Evolutionary conservation across 768 basidiomycete genomes (phyloP), one percentile per base, ranked within the genome.

Genomic region (Leucocoprinus sp.): DNA sequence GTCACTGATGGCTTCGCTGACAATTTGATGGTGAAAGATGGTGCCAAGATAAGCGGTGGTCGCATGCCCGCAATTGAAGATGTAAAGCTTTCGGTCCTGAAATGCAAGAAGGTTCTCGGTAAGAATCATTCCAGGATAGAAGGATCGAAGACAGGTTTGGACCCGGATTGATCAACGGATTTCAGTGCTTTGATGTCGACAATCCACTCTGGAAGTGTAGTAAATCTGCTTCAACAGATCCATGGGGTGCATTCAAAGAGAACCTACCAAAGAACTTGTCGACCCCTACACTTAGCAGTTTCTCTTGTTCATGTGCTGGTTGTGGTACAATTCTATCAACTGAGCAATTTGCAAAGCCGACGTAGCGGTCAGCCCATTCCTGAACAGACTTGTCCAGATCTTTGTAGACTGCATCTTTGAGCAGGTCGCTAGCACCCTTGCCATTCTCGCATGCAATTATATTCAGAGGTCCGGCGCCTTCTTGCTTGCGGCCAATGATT

Each of bases 291-390:
- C 29, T 40, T n/a, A 47, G 15, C 18, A 15, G 11, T 11, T 47
- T 39, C 29, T 23, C 31, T 23, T 47, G 45, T 15, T 47, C 45
- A 2, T 37, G 36, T 11, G 40, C 31, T 3, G 45, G 45, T 18
- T 18, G 21, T 5, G 45, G 45, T 2, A 47, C 45, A 4, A 47
- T 47, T 9, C 45, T 47, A 23, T 47, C 45, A 4, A 47, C 45
- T 3, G 45, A 47, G 15, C 45, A 47, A n/a, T 47, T 34, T 5
- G 45, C 45, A 15, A 47, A 47, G 17, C 45, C 45, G 45, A 47
- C 45, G 12, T 35, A 15, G 7, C 27, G 29, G 14, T 47, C 38
- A 12, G 45, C 45, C 45, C 45, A 47, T 11, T n/a, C 28, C 15
- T 33, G 37, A 3, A 24, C 34, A 4, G 33, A 38, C 31, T 47